phyloP scores from a whole-genome alignment of 2,329 filamentous ascomycete genomes.

The Fusarium concolor region DNA sequence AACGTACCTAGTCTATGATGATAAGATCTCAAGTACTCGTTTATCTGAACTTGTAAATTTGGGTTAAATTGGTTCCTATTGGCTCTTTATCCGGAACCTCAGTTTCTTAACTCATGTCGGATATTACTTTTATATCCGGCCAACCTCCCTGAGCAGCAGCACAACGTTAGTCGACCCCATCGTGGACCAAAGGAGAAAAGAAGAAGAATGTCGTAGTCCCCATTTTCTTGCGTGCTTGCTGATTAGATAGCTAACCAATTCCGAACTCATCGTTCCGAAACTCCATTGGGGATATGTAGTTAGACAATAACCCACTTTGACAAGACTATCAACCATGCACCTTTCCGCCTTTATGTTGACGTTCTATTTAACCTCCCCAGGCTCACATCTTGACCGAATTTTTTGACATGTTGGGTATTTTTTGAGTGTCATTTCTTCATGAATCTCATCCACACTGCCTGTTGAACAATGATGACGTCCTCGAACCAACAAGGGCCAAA shows the following conservation, averaged over 20 bases:
- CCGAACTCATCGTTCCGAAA: constrained; percentile 11
- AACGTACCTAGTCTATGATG: not conserved
- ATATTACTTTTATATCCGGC: constrained; percentile 29
- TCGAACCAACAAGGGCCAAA: constrained; percentile 9
- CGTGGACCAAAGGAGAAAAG: constrained; percentile 2
- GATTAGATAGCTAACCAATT: constrained; percentile 15
- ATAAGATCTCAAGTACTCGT: not conserved
- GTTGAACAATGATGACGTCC: constrained; percentile 23
- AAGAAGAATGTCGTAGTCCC: constrained; percentile 1
- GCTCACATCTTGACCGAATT: not conserved
- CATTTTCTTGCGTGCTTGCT: constrained; percentile 28
- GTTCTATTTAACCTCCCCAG: not conserved
- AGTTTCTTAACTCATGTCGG: not conserved
- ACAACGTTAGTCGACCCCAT: constrained; percentile 20
- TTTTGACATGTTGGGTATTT: not conserved
- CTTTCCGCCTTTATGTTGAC: constrained; percentile 3
- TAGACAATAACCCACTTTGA: constrained; percentile 20
- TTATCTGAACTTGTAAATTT: not conserved
- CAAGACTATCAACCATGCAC: not conserved
- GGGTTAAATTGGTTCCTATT: not conserved
- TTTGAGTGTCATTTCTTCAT: not conserved
- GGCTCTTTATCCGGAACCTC: not conserved
- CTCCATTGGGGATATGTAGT: constrained; percentile 19
- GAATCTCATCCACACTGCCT: not conserved
- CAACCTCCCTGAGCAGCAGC: not conserved